Base-by-base conservation (phyloP, 108 stramenopile species). In the Conticribra guillardii region DNA sequence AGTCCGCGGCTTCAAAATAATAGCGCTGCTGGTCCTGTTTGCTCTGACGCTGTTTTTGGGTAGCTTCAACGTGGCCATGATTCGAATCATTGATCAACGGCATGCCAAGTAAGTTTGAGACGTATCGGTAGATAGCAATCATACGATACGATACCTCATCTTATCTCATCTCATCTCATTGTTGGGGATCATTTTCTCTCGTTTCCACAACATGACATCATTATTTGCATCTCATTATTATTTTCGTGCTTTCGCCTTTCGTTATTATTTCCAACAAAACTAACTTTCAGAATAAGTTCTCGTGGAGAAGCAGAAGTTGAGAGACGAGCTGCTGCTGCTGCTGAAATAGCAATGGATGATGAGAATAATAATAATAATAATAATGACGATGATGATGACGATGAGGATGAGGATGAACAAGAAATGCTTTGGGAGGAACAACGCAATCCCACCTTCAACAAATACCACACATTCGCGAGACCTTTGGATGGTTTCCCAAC, bases 401-500 rank as follows among this genome's bases (percentile, higher is more conserved):
- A 29, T 4, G 17, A 31, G 16, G 16, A 56, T 17, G 31, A 56
- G 33, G 28, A 16, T 3, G 16, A 56, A 5, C 33, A 56, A 2
- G 9, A n/a, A 28, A 16, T 32, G 11, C 28, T 52, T 11, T 30
- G 45, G 49, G n/a, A 51, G 21, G 66, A 67, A 29, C 54, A 54
- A 16, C 44, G 23, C n/a, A 23, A 55, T 60, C 69, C 69, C 24
- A 60, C 69, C 0, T 8, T 27, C 14, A 59, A 49, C 17, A 60
- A 7, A 32, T 50, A 60, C 53, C 33, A 24, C 29, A 31, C 64
- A 27, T 64, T 62, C 37, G 16, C 17, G 9, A 49, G 74, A 19
- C 74, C 57, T 22, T 45, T 75, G 17, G 74, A 75, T 32, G 66
- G 65, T 29, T 75, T 61, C 33, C 33, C 16, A 15, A 9, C 24